Base-by-base conservation (phyloP, 257 asterid genomes). In the Gentiana straminea region DNA sequence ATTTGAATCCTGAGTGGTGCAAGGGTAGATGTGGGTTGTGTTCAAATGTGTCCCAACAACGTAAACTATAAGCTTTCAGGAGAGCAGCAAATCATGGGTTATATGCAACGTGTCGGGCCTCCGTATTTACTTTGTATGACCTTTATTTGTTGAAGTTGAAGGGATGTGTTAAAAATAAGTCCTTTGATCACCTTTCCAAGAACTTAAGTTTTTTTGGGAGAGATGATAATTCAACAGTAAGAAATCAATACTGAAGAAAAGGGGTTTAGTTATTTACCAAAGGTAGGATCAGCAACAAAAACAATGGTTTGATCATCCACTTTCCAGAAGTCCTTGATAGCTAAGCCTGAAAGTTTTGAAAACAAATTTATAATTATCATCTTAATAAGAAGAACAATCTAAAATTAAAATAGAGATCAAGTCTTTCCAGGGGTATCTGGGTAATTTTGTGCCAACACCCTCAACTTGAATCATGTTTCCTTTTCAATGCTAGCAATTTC, bases 221-320 rank as follows among this genome's bases (percentile, higher is more conserved):
- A n/a, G n/a, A n/a, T n/a, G n/a, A n/a, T n/a, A n/a, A n/a, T n/a
- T n/a, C n/a, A 24, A 41, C 33, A 5, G n/a, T 54, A 33, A 49
- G 1, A 52, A 15, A 55, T 3, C 33, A 9, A 51, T 37, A 13
- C 45, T 49, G 37, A 59, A 41, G 51, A 60, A 32, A 12, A 33
- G 46, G 44, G 5, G n/a, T 15, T 55, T 59, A 13, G 46, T 72
- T 1, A 1, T 59, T 49, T 77, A 86, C 97, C 95, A 39, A 91
- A 91, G 2, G 95, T 86, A 55, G 98, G 96, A 77, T 90, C 98
- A 59, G 98, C 98, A 49, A 90, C 95, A 51, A 87, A 91, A 51
- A 87, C 92, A 11, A 91, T 76, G 43, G 98, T 91, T 54, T 61
- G 77, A 64, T 91, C 98, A 55, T 91, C 98, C 70, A 87, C 98